phyloP scores from a whole-genome alignment of 371 early-diverging fungal species.

The Mucor indicus region DNA sequence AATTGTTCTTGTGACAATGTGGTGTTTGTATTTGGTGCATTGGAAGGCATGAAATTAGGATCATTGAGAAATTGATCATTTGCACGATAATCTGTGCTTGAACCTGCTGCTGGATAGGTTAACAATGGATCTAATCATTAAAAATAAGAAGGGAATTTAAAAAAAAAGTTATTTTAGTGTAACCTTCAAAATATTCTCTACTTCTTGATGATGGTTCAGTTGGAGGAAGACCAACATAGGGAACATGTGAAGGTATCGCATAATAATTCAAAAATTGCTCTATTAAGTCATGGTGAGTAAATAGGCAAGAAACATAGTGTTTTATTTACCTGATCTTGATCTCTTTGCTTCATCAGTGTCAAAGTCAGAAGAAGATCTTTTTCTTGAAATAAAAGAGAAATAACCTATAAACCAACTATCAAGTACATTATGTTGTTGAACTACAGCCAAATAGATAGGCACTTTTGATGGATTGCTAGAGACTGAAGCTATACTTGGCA shows the following conservation, averaged over 20 bases:
- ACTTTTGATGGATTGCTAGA: constrained; percentile 2
- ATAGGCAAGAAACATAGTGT: neutral
- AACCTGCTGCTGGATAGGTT: no score
- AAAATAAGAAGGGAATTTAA: no score
- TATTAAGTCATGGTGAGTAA: neutral
- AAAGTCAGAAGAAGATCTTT: neutral
- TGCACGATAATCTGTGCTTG: no score
- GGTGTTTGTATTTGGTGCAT: no score
- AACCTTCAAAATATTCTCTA: constrained; percentile 16
- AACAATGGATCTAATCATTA: no score
- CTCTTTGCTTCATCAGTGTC: no score
- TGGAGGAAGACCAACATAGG: constrained; percentile 16
- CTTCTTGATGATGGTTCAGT: constrained; percentile 12
- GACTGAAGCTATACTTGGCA: constrained; percentile 2
- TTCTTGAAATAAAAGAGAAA: constrained; percentile 2
- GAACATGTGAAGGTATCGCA: no score
- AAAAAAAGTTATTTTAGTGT: no score
- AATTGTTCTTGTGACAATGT: no score
- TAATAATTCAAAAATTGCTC: no score
- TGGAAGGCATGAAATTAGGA: no score
- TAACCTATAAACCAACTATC: constrained; percentile 17
- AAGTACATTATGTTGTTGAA: constrained; percentile 3
- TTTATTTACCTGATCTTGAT: neutral
- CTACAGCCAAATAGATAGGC: constrained; percentile 14
- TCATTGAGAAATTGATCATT: no score